Evolutionary conservation across 2,329 filamentous ascomycete species (phyloP), one percentile per base, ranked within the genome.

Genomic region (Trichophaea hybrida): DNA sequence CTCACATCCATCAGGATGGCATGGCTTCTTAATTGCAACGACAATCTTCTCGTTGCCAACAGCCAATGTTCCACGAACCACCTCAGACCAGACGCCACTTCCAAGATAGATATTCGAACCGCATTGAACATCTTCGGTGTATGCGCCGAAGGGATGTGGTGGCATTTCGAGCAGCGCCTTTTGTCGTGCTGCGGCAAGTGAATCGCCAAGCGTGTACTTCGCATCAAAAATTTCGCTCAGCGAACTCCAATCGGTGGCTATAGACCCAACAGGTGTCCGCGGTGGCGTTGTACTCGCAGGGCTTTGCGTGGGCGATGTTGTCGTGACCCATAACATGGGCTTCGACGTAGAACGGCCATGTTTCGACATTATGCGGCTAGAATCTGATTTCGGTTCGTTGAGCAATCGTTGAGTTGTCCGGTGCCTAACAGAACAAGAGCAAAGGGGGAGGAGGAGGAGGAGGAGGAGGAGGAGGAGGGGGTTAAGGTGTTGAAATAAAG

Each of bases 71-170:
- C 49, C 57, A 5, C 53, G 38, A 2, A 38, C 31, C 0, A 68
- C 67, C 31, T 51, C 59, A 13, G 65, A 65, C 67, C 67, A 68
- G 13, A 63, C 67, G 4, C 67, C 67, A 8, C 59, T 61, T 13
- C 67, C 67, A 33, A 68, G 62, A 24, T 24, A 15, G 7, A 49
- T 17, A 15, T 17, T 49, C 13, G 44, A 8, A 8, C 44, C 44
- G 13, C 44, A 15, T 17, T 49, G 13, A 2, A 49, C 15, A 24
- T 49, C 44, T 17, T 43, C 35, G 35, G 24, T 60, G 50, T 50
- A 56, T 8, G 53, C 46, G 6, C 50, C 50, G 2, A 15, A 15
- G 6, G 58, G 57, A 34, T 52, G 31, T 15, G 49, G 24, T 13
- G 49, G 34, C 4, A 31, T 5, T 8, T 60, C 49, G 2, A 35